A percentile compares a stretch with the other conserved stretches of the same genome.
Evolutionary conservation across 2,329 filamentous ascomycete species (phyloP).

Genomic region (Penicillium sp.): DNA sequence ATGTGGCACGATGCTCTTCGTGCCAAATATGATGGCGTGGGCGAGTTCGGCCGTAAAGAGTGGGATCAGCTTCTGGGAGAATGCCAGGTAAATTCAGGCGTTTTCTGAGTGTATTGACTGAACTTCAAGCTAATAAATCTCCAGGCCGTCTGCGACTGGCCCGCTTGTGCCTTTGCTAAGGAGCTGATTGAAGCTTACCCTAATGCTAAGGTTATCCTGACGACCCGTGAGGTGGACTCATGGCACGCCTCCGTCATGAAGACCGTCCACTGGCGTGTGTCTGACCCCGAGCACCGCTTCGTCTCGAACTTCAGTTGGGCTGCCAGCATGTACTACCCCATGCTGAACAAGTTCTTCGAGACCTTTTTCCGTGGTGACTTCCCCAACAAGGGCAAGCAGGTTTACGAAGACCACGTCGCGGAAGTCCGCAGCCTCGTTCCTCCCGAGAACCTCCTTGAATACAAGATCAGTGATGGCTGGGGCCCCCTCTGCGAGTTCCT

Average conservation of each 20-base stretch:
- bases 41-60: constrained; percentile 67
- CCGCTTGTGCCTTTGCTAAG: constrained; percentile 69
- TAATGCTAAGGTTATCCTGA: constrained; percentile 73
- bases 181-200: constrained; percentile 75
- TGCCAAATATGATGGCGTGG: constrained; percentile 66
- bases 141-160: constrained; percentile 71
- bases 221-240: constrained; percentile 68
- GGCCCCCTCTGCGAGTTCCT: constrained; percentile 61
- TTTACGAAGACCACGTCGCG: constrained; percentile 63
- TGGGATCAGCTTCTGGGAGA: constrained; percentile 72
- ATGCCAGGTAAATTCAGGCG: constrained; percentile 49
- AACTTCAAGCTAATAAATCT: background rate
- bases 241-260: constrained; percentile 69
- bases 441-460: constrained; percentile 58
- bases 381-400: constrained; percentile 66
- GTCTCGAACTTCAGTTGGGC: constrained; percentile 66
- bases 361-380: constrained; percentile 72
- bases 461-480: constrained; percentile 60
- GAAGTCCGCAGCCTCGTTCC: constrained; percentile 56
- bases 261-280: constrained; percentile 71
- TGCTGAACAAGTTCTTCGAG: constrained; percentile 72
- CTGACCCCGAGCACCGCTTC: constrained; percentile 63
- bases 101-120: background rate
- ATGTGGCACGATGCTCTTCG: constrained; percentile 73
- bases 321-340: constrained; percentile 70